These are phyloP conservation scores for Taiwanofungus camphoratus DNA, from an alignment of 1,284 basidiomycete genomes.

Conservation along the genomic window DNA sequence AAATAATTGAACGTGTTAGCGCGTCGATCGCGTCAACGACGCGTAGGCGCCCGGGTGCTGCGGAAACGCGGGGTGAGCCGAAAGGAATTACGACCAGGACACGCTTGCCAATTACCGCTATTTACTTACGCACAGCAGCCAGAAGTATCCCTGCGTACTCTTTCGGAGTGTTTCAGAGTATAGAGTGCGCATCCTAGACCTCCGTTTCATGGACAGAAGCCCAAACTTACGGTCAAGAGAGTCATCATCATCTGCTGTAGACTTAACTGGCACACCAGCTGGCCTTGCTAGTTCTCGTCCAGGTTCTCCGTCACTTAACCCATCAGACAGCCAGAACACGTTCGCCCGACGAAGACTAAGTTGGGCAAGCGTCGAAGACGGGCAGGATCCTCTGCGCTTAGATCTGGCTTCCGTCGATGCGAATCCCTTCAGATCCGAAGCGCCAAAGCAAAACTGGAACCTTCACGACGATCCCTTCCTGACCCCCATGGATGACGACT, in stretches of 20 bases:
- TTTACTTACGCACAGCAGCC: too few species aligned
- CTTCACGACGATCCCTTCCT: conserved; percentile 43
- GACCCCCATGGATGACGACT: conserved; percentile 29
- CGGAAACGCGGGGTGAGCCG: too few species aligned
- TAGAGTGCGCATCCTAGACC: too few species aligned
- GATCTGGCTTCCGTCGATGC: conserved; percentile 19
- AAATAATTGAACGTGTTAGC: too few species aligned
- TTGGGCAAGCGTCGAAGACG: conserved; percentile 44
- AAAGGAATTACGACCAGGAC: too few species aligned
- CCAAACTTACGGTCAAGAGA: conserved; percentile 15
- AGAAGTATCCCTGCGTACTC: too few species aligned
- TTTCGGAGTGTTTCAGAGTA: too few species aligned
- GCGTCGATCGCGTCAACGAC: too few species aligned
- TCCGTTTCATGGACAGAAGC: conserved; percentile 18
- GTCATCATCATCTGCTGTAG: conserved; percentile 47
- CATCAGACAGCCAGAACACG: conserved; percentile 33
- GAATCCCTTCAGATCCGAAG: conserved; percentile 15
- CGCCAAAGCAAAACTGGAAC: conserved; percentile 18
- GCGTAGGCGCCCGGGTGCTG: too few species aligned
- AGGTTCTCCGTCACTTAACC: conserved; percentile 44
- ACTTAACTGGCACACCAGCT: conserved; percentile 42
- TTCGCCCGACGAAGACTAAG: conserved; percentile 49
- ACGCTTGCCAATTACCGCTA: too few species aligned
- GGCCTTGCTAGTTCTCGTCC: conserved; percentile 38
- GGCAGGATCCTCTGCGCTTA: conserved; percentile 40